These are phyloP conservation scores for Fomitopsis betulina DNA, from an alignment of 1,284 basidiomycete genomes.

Conservation along the genomic window DNA sequence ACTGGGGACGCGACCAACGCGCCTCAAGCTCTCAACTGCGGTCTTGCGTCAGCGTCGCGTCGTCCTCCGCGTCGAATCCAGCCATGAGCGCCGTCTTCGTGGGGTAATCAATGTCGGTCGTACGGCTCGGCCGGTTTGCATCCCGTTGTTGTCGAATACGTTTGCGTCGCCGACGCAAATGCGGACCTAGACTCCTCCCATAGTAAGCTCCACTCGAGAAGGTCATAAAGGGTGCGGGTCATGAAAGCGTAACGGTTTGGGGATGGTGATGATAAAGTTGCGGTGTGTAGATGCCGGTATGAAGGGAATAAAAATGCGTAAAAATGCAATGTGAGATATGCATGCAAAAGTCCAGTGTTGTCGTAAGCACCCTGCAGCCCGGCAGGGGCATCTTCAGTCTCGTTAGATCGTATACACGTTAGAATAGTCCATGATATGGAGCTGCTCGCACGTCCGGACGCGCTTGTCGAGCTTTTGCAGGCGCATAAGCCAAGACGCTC, in stretches of 20 bases:
- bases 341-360: conserved; percentile 35
- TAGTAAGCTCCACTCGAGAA: conserved; percentile 16
- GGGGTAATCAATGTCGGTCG: conserved; percentile 27
- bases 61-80: conserved; percentile 41
- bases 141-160: conserved; percentile 16
- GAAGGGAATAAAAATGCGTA: conserved; percentile 42
- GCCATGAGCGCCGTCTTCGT: conserved; percentile 41
- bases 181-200: conserved; percentile 22
- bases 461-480: conserved; percentile 27
- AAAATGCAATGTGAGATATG: conserved; percentile 18
- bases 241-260: conserved; percentile 4
- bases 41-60: conserved; percentile 71
- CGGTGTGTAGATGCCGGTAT: conserved; percentile 32
- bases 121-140: conserved; percentile 48
- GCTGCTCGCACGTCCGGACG: conserved; percentile 25
- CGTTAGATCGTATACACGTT: conserved; percentile 27
- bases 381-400: conserved; percentile 41
- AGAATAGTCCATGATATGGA: conserved; percentile 18
- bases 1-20: conserved; percentile 30
- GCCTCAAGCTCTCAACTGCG: conserved; percentile 47
- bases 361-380: conserved; percentile 51
- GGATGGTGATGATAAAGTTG: conserved; percentile 16
- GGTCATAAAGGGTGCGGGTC: conserved; percentile 7
- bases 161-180: conserved; percentile 27
- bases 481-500: conserved; percentile 28